Evolutionary conservation across 1,139 yeast species (phyloP).

Genomic region (Suhomyces panamericanus): DNA sequence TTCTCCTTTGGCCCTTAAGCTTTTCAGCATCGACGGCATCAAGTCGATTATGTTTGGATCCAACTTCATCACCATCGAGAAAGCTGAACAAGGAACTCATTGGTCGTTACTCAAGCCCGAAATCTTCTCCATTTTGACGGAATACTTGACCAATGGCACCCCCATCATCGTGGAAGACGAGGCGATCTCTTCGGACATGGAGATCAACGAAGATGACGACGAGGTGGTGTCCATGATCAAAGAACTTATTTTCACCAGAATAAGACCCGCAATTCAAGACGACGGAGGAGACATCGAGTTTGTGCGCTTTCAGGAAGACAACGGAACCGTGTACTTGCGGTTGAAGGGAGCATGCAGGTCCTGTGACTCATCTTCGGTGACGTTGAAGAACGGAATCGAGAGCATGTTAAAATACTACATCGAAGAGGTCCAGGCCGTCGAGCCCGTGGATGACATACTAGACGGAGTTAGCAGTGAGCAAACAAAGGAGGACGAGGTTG

Average conservation of each 20-base stretch:
- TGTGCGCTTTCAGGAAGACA: slow-evolving; percentile 59
- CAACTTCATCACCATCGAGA: slow-evolving; percentile 82
- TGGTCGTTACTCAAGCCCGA: slow-evolving; percentile 90
- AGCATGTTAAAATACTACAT: slow-evolving; percentile 79
- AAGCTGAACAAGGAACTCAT: slow-evolving; percentile 46
- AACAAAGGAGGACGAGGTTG: slow-evolving; percentile 18
- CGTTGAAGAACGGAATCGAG: slow-evolving; percentile 77
- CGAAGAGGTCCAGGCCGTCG: slow-evolving; percentile 71
- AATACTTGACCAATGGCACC: slow-evolving; percentile 76
- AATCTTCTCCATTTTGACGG: slow-evolving; percentile 80
- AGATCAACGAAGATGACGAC: slow-evolving; percentile 59
- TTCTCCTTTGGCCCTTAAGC: slow-evolving; percentile 55
- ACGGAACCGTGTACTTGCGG: slow-evolving; percentile 66
- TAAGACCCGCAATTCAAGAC: slow-evolving; percentile 89
- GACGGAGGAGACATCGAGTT: slow-evolving; percentile 85
- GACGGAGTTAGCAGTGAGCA: slow-evolving; percentile 43
- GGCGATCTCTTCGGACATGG: slow-evolving; percentile 36
- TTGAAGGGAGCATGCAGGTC: slow-evolving; percentile 80
- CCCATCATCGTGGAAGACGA: slow-evolving; percentile 46
- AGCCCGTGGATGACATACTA: slow-evolving; percentile 50
- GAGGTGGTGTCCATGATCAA: slow-evolving; percentile 89
- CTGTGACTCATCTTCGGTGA: slow-evolving; percentile 73
- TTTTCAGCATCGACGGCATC: slow-evolving; percentile 53
- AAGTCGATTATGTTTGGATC: slow-evolving; percentile 55
- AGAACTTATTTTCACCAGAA: slow-evolving; percentile 89